A percentile compares a stretch with the other conserved stretches of the same genome.
Conservation (phyloP, 1,284 basidiomycete genomes). For the Leccinum idahoense region DNA sequence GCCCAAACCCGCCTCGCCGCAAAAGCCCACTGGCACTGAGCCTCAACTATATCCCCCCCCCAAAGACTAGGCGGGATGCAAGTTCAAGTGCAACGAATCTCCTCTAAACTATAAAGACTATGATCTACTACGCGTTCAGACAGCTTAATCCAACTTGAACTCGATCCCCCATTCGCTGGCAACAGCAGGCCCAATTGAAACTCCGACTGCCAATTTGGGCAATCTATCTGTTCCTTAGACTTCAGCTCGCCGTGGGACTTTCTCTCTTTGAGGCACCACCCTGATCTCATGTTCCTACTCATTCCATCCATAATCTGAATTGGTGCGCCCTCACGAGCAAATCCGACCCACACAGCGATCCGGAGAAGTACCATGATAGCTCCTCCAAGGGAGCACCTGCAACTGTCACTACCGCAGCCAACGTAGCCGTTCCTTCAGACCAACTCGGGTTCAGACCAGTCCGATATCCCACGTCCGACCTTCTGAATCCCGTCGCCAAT, state of each 20-base stretch:
- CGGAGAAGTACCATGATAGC: not conserved
- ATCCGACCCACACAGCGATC: not conserved
- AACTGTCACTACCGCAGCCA: not conserved
- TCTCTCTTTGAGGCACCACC: not conserved
- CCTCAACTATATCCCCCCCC: too few species aligned
- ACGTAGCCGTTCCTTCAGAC: slow-evolving; percentile 18
- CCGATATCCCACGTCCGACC: not conserved
- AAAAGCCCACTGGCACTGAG: too few species aligned
- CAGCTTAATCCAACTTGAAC: too few species aligned
- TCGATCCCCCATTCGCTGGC: too few species aligned
- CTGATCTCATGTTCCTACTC: not conserved
- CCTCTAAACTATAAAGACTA: too few species aligned
- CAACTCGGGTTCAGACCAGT: slow-evolving; percentile 24
- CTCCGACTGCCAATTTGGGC: too few species aligned
- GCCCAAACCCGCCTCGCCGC: too few species aligned
- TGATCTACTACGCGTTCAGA: too few species aligned
- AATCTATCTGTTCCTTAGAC: not conserved
- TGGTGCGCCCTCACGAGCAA: not conserved
- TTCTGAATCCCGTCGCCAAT: too few species aligned
- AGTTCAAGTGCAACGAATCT: too few species aligned
- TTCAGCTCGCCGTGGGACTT: not conserved
- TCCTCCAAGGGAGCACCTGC: not conserved
- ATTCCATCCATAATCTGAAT: not conserved
- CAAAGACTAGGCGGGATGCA: too few species aligned
- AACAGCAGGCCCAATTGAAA: too few species aligned